These are phyloP conservation scores for Chenopodium formosanum DNA, from an alignment of 148 eudicot species.

Conservation along the genomic window DNA sequence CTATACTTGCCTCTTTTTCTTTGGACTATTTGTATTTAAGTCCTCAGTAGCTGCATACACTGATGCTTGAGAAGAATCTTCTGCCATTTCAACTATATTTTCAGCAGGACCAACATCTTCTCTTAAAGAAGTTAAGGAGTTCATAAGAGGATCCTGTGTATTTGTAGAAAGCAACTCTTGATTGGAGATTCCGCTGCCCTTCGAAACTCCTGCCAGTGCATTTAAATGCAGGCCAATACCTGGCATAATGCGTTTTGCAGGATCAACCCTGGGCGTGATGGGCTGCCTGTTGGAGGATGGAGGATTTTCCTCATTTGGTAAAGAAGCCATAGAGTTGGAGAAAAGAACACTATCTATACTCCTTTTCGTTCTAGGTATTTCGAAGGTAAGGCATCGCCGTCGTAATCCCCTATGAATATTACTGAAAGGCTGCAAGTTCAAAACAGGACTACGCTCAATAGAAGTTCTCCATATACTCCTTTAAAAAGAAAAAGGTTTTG, in stretches of 20 bases:
- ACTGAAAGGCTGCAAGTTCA: constrained; percentile 43
- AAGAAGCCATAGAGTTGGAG: constrained; percentile 37
- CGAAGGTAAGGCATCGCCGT: constrained; percentile 90
- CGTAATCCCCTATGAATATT: constrained; percentile 67
- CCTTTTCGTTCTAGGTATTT: constrained; percentile 62
- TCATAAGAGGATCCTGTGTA: constrained; percentile 25
- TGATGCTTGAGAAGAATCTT: constrained; percentile 48
- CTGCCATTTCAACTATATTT: constrained; percentile 40
- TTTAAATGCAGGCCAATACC: constrained; percentile 96
- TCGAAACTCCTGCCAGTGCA: constrained; percentile 72
- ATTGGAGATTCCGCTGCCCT: constrained; percentile 39
- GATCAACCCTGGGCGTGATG: constrained; percentile 39
- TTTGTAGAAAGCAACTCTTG: constrained; percentile 38
- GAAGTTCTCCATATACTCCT: neutral
- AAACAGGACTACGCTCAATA: constrained; percentile 7
- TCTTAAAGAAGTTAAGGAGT: constrained; percentile 32
- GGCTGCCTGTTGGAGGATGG: constrained; percentile 35
- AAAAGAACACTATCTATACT: constrained; percentile 37
- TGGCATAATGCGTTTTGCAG: constrained; percentile 53
- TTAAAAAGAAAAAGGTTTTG: neutral
- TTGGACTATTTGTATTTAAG: constrained; percentile 60
- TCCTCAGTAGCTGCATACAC: constrained; percentile 50
- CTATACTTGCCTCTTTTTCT: constrained; percentile 67
- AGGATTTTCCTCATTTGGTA: constrained; percentile 37
- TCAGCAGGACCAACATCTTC: constrained; percentile 37